Base-by-base conservation (phyloP, 768 basidiomycete species). In the Gymnopilus dilepis region DNA sequence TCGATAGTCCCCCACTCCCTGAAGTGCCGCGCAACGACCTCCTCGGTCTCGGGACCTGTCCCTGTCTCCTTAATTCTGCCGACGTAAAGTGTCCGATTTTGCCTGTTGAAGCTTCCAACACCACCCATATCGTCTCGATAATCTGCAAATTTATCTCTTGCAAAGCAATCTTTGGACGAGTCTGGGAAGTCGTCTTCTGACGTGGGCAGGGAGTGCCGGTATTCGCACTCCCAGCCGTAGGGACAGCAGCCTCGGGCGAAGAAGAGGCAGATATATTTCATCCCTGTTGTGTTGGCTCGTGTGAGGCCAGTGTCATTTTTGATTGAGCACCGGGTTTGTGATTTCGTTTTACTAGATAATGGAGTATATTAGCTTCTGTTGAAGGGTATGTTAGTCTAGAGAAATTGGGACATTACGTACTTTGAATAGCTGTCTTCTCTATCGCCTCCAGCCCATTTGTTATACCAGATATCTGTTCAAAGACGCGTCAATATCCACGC, bases 101-200 rank as follows among this genome's bases (percentile, higher is more conserved):
- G 91, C 38, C 96, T 79, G 69, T 91, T 92, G 78, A 99, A 99
- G 61, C 92, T 95, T 12, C 97, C 97, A 30, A 99, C 97, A 77
- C 97, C 97, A 68, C 97, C 97, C 97, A 99, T 99, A 73, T 99
- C 97, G 73, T 99, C 97, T 62, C 97, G 82, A 76, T 99, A 99
- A 75, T 97, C 95, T 0, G 95, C 80, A 74, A 98, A 97, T 77
- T 98, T 98, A 79, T 97, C 95, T 47, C 97, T 82, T 0, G 94
- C 95, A 72, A 99, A 99, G 72, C 95, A 97, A 74, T 99, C 97
- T 73, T 97, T 93, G 6, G 95, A 94, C 43, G 88, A 89, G 76
- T 99, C 97, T 0, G 96, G 93, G 11, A 97, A 78, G 9, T 84
- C 78, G 58, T 84, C 82, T 37, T 77, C 73, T 0, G 86, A 82